Base-by-base conservation (phyloP, 2,329 filamentous ascomycete species). In the Pseudogymnoascus sp. region DNA sequence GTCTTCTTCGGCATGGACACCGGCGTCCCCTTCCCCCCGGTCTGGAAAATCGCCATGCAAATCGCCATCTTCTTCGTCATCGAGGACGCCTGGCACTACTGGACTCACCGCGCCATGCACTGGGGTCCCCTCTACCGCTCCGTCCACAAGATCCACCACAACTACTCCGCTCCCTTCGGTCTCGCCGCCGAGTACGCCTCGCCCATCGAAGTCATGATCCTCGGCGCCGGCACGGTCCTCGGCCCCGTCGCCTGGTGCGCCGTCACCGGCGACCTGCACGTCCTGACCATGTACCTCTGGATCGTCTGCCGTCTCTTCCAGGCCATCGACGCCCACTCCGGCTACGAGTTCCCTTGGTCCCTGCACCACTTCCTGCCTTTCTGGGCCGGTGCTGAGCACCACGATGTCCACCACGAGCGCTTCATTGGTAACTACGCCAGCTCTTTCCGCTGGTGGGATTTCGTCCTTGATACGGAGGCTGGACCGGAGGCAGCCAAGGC, bases 371-470 rank as follows among this genome's bases (percentile, higher is more conserved):
- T 97, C 81, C 79, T 99, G 60, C 94, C 94, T 36, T 92, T 99
- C 84, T 99, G 94, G 94, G 93, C 93, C 61, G 94, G 94, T 65
- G 94, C 94, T 61, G 87, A 96, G 70, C 93, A 97, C 79, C 94
- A 99, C 79, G 94, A 99, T 72, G 80, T 92, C 48, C 94, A 99
- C 79, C 94, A 99, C 79, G 94, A 99, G 81, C 91, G 92, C 74
- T 99, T 99, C 79, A 92, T 99, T 66, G 94, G 94, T 70, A 99
- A 99, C 81, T 99, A 97, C 75, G 82, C 93, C 60, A 96, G 92
- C 73, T 96, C 90, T 81, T 99, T 99, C 86, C 85, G 93, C 76
- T 99, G 94, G 94, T 99, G 94, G 94, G 94, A 99, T 79, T 96
- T 89, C 75, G 75, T 87, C 69, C 82, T 97, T 68, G 92, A 97